These are phyloP conservation scores for Besnoitia besnoiti DNA, from an alignment of 169 alveolate genomes.

Conservation along the genomic window DNA sequence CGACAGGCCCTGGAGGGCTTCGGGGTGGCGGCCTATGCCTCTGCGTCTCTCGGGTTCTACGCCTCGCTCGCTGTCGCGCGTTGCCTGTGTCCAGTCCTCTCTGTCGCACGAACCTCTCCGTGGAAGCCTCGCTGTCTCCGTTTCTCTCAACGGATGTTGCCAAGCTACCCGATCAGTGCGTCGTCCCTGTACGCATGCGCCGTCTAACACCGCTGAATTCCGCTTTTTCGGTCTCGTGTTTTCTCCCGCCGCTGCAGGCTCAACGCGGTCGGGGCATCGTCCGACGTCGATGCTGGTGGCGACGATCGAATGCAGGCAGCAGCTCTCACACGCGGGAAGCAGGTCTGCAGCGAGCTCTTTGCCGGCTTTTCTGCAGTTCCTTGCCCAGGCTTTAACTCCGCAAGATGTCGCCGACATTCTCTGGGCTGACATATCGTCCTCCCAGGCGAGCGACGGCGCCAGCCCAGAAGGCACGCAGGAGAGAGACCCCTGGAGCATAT, in stretches of 20 bases:
- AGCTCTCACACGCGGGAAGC: neutral
- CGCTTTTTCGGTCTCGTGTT: neutral
- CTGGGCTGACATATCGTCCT: neutral
- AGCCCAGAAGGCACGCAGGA: neutral
- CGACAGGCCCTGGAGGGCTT: no score
- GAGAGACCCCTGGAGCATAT: neutral
- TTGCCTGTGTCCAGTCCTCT: no score
- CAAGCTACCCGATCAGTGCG: no score
- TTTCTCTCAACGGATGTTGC: no score
- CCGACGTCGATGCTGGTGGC: constrained; percentile 5
- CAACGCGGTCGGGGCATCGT: neutral
- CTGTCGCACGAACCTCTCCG: no score
- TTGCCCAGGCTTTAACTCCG: neutral
- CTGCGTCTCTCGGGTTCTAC: neutral
- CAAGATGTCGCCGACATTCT: neutral
- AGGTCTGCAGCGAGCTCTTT: neutral
- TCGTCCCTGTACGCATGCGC: no score
- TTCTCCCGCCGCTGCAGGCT: neutral
- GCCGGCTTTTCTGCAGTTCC: neutral
- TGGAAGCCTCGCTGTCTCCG: no score
- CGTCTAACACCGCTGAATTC: no score
- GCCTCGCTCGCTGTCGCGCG: neutral
- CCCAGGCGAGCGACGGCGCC: neutral
- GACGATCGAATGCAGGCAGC: neutral
- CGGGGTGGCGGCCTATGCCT: no score